A percentile compares a stretch with the other conserved stretches of the same genome.
Evolutionary conservation across 768 basidiomycete species (phyloP).

Genomic region (Mycena haematopus): DNA sequence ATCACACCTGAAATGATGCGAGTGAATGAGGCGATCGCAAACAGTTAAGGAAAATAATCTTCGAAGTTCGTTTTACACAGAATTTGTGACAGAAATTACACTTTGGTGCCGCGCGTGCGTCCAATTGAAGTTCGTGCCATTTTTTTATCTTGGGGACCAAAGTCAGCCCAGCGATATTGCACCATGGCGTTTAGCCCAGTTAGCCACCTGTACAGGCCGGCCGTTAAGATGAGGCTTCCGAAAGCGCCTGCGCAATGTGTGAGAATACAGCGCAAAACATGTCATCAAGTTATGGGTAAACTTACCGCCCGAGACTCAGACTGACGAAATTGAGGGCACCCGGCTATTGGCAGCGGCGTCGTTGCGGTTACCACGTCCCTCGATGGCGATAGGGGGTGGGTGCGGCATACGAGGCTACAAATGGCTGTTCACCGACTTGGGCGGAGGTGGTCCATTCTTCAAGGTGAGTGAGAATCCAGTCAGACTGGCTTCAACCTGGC

Average conservation of each 20-base stretch:
- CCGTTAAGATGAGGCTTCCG: conserved; percentile 28
- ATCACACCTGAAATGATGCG: no score
- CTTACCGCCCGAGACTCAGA: conserved; percentile 10
- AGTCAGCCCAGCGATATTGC: no score
- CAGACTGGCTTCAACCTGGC: neutral
- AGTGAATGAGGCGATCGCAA: no score
- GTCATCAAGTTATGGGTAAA: neutral
- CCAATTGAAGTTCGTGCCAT: no score
- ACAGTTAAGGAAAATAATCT: no score
- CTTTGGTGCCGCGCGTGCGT: no score
- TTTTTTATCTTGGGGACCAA: no score
- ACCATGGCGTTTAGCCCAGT: no score
- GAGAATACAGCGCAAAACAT: neutral
- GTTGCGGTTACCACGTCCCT: conserved; percentile 34
- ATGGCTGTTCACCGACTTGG: conserved; percentile 34
- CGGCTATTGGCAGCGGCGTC: conserved; percentile 30
- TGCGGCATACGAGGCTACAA: conserved; percentile 29
- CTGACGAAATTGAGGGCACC: conserved; percentile 28
- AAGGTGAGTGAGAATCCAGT: neutral
- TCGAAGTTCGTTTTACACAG: no score
- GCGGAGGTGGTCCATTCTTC: conserved; percentile 25
- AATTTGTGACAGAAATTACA: no score
- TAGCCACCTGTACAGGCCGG: conserved; percentile 34
- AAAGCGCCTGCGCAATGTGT: conserved; percentile 25
- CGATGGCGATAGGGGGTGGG: conserved; percentile 34